A percentile compares a stretch with the other conserved stretches of the same genome.
Evolutionary conservation across 78 protist species (phyloP).

Genomic region (Dictyostelium firmibasis): DNA sequence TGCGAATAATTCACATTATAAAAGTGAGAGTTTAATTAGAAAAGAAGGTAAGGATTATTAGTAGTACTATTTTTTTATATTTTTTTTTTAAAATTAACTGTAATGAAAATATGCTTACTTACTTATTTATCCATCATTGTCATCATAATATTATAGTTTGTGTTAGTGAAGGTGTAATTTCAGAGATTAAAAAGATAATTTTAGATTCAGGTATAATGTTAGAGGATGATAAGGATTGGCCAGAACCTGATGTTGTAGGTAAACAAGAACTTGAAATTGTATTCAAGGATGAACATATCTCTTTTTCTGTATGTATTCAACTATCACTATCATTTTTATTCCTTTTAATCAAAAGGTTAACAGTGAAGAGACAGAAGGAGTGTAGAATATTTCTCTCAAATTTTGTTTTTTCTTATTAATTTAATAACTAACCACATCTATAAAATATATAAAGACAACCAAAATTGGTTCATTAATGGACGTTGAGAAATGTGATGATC

Average conservation of each 20-base stretch:
- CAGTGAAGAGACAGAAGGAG: too few relatives aligned
- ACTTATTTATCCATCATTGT: neutral
- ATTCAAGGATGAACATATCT: constrained; percentile 93
- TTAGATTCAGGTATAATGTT: constrained; percentile 94
- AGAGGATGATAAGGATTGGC: constrained; percentile 97
- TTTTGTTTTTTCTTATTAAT: too few relatives aligned
- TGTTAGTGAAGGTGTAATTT: constrained; percentile 84
- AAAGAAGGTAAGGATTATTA: constrained; percentile 89
- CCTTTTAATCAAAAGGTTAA: neutral
- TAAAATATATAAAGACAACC: constrained; percentile 73
- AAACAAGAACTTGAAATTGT: constrained; percentile 97
- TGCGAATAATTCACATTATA: constrained; percentile 98
- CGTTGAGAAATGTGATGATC: constrained; percentile 92
- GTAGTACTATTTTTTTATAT: neutral
- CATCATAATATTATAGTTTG: constrained; percentile 82
- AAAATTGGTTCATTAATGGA: constrained; percentile 93
- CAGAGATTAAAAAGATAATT: constrained; percentile 92
- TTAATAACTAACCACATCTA: too few relatives aligned
- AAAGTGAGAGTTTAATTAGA: constrained; percentile 92
- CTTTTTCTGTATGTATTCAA: constrained; percentile 86
- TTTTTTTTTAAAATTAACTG: too few relatives aligned
- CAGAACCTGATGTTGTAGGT: constrained; percentile 96
- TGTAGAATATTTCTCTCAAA: too few relatives aligned
- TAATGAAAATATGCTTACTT: too few relatives aligned
- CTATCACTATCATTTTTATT: neutral